Percentiles rank a stretch among this genome's conserved stretches.
Evolutionary conservation across 2,329 filamentous ascomycete genomes (phyloP).

Genomic region (Tolypocladium sp.): DNA sequence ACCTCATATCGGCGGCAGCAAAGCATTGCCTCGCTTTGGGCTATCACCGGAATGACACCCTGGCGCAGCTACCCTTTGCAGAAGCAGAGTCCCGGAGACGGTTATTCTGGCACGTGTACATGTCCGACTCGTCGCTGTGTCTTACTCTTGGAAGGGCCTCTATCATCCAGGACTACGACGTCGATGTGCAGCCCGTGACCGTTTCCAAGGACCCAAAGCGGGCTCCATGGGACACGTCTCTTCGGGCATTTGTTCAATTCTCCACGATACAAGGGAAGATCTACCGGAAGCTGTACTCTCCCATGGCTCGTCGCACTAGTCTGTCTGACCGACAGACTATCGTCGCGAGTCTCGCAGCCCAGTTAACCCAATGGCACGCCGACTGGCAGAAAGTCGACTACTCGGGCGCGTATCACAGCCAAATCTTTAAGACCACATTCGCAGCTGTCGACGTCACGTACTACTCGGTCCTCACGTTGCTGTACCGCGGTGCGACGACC

Average conservation of each 20-base stretch:
- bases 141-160: constrained; percentile 8
- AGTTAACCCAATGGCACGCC: constrained; percentile 6
- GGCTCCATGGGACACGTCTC: constrained; percentile 6
- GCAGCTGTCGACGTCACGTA: constrained; percentile 9
- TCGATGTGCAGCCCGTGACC: constrained; percentile 5
- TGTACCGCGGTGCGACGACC: constrained; percentile 6
- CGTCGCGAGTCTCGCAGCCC: constrained; percentile 3
- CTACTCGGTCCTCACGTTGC: constrained; percentile 10
- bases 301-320: neutral
- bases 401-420: constrained; percentile 5
- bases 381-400: constrained; percentile 8
- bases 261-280: constrained; percentile 1
- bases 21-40: constrained; percentile 10
- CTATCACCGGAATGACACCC: constrained; percentile 8
- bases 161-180: constrained; percentile 9
- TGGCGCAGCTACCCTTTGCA: constrained; percentile 1
- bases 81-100: constrained; percentile 5
- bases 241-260: neutral
- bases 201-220: constrained; percentile 2
- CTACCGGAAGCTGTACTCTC: constrained; percentile 8
- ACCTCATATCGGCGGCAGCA: constrained; percentile 7
- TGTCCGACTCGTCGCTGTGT: constrained; percentile 7
- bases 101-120: constrained; percentile 12
- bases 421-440: constrained; percentile 8
- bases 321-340: neutral